phyloP scores from a whole-genome alignment of 257 asterid species.

The Osmanthus fragrans region DNA sequence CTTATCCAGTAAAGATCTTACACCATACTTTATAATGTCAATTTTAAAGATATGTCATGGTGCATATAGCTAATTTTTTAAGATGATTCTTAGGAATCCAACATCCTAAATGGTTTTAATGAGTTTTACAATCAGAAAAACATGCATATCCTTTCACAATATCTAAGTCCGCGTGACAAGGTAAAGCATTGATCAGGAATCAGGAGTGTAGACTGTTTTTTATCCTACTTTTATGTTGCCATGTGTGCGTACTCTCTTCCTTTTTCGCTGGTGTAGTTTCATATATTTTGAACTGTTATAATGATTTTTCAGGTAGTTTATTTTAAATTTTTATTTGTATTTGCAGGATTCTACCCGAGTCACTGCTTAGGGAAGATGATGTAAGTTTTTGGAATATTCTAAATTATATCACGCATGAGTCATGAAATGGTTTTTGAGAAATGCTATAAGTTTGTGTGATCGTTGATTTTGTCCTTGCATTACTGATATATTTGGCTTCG shows the following conservation, averaged over 20 bases:
- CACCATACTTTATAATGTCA: no score
- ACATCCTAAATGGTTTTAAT: neutral
- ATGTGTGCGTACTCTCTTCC: neutral
- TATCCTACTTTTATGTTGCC: neutral
- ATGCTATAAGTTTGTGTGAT: neutral
- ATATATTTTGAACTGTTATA: neutral
- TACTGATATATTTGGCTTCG: neutral
- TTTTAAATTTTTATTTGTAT: constrained; percentile 11
- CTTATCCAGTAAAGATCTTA: no score
- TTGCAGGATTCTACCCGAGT: constrained; percentile 72
- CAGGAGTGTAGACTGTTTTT: neutral
- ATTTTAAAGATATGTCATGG: no score
- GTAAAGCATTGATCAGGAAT: neutral
- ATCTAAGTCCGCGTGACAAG: neutral
- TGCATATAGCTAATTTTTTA: neutral
- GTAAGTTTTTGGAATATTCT: constrained; percentile 43
- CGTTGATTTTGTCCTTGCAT: neutral
- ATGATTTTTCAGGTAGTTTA: neutral
- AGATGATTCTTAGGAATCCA: neutral
- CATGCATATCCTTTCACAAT: neutral
- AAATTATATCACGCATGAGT: neutral
- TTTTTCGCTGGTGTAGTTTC: neutral
- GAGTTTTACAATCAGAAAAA: neutral
- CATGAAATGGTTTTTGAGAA: neutral
- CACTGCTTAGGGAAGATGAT: constrained; percentile 72